Base-by-base conservation (phyloP, 2,329 filamentous ascomycete genomes). In the Monosporascus sp. region DNA sequence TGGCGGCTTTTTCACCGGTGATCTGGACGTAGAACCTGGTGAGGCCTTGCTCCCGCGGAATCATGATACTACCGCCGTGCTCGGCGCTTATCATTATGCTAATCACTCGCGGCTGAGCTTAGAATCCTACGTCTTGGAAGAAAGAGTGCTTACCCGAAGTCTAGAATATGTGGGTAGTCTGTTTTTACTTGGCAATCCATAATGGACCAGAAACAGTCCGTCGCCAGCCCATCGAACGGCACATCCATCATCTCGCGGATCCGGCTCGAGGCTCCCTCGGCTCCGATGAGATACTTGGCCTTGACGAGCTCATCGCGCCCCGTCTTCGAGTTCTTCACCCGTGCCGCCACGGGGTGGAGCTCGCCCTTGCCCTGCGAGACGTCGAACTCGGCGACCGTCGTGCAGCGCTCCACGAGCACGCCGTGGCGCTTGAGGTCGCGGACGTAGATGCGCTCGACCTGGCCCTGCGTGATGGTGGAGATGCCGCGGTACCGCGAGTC, bases 401-500 rank as follows among this genome's bases (percentile, higher is more conserved):
- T 59, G 55, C 58, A 55, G 3, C 68, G 62, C 53, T 70, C 68
- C 3, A 71, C 68, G 1, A 71, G 55, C 2, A 58, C 55, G 38
- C 64, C 56, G 48, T 73, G 69, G 1, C 70, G 61, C 4, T 61
- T 41, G 6, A 73, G 54, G 52, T 73, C 70, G 7, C 70, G 63
- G 22, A 73, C 61, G 49, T 65, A 72, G 36, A 73, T 68, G 14
- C 64, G 56, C 55, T 72, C 69, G 8, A 72, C 48, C 52, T 71
- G 70, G 2, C 69, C 65, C 47, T 73, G 69, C 0, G 70, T 69
- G 50, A 71, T 68, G 52, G 71, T 61, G 51, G 71, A 66, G 4
- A 70, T 46, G 14, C 70, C 69, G 24, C 65, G 64, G 50, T 69
- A 70, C 6, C 66, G 60, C 14, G 69, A 70, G 55, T 71, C 69